Base-by-base conservation (phyloP, 2,329 filamentous ascomycete genomes). In the Drechmeria coniospora region DNA sequence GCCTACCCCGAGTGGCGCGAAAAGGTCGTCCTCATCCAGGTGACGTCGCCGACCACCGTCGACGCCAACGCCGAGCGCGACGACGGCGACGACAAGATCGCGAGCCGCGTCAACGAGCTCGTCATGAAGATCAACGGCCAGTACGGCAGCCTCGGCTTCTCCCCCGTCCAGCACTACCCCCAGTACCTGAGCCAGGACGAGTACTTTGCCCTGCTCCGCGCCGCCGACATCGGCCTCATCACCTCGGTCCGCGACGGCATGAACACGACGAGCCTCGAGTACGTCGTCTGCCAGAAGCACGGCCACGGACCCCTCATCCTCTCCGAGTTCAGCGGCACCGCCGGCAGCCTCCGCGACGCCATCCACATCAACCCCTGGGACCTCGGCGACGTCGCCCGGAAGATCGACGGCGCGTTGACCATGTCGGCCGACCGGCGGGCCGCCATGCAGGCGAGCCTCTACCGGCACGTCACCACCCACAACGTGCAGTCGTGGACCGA, bases 281-380 rank as follows among this genome's bases (percentile, higher is more conserved):
- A 94, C 49, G 75, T 95, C 32, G 69, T 93, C 32, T 92, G 83
- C 51, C 87, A 95, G 54, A 79, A 82, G 44, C 78, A 90, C 36
- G 76, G 75, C 31, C 74, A 86, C 40, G 81, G 86, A 1, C 87
- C 86, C 2, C 61, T 95, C 25, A 94, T 95, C 39, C 69, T 95
- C 15, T 95, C 90, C 10, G 87, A 95, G 51, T 95, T 95, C 53
- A 94, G 86, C 36, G 87, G 87, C 32, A 94, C 87, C 1, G 84
- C 87, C 18, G 81, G 81, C 29, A 90, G 77, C 31, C 65, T 95
- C 21, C 70, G 71, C 35, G 79, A 80, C 44, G 87, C 87, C 18
- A 84, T 93, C 35, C 83, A 92, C 53, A 93, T 95, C 61, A 95
- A 95, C 55, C 87, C 87, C 2, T 95, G 86, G 83, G 84, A 94